Percentiles rank a stretch among this genome's conserved stretches.
These are phyloP conservation scores for Fusarium cyanostomum DNA, from an alignment of 2,329 filamentous ascomycete species.

Conservation along the genomic window DNA sequence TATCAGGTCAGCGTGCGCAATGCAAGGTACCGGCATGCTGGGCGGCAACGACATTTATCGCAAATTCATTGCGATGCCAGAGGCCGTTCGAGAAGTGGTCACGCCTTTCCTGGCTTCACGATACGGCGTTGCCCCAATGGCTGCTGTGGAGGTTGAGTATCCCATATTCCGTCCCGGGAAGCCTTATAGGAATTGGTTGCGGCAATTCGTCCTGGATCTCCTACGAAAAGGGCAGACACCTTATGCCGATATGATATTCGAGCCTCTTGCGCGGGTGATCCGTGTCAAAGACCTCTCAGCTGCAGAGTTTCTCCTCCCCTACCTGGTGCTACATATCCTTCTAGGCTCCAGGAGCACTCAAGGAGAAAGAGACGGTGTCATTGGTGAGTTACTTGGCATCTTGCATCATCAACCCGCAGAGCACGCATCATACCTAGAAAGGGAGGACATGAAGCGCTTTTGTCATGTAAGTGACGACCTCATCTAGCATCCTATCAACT, in stretches of 20 bases:
- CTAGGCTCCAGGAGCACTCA: slow-evolving; percentile 72
- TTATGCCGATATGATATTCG: slow-evolving; percentile 81
- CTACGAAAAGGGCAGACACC: slow-evolving; percentile 79
- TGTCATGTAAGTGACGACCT: slow-evolving; percentile 74
- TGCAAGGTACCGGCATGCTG: slow-evolving; percentile 50
- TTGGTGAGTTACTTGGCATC: slow-evolving; percentile 78
- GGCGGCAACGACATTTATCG: slow-evolving; percentile 70
- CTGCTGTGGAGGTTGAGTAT: slow-evolving; percentile 68
- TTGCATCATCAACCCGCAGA: slow-evolving; percentile 68
- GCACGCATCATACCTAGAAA: slow-evolving; percentile 66
- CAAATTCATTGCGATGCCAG: slow-evolving; percentile 82
- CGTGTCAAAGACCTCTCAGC: slow-evolving; percentile 87
- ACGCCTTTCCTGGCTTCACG: slow-evolving; percentile 87
- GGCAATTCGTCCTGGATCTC: slow-evolving; percentile 81
- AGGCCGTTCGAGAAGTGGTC: slow-evolving; percentile 81
- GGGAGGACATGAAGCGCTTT: slow-evolving; percentile 82
- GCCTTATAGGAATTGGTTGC: slow-evolving; percentile 83
- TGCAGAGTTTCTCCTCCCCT: slow-evolving; percentile 88
- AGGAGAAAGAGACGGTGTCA: slow-evolving; percentile 70
- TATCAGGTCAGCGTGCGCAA: slow-evolving; percentile 67
- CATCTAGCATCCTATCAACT: neutral
- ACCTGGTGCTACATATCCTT: slow-evolving; percentile 83
- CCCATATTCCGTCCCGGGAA: slow-evolving; percentile 78
- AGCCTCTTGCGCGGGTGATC: slow-evolving; percentile 82
- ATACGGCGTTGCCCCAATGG: slow-evolving; percentile 76